A percentile compares a stretch with the other conserved stretches of the same genome.
Conservation (phyloP, 305 asterid genomes). For the Fraxinus velutina region DNA sequence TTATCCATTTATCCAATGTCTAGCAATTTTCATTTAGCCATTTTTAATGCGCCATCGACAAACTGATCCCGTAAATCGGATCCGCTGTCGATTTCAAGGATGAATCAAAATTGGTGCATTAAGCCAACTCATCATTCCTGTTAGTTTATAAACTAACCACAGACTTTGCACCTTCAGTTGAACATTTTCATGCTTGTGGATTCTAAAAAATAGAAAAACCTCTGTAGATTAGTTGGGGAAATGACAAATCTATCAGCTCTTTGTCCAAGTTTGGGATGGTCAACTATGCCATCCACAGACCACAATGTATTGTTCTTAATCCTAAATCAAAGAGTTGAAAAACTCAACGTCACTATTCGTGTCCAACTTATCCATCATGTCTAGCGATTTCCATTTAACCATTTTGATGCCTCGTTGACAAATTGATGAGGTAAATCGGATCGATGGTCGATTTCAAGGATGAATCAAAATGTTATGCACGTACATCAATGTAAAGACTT, state of each 20-base stretch:
- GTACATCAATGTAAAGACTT: neutral
- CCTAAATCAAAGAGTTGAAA: neutral
- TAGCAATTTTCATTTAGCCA: neutral
- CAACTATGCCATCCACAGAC: no score
- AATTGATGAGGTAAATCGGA: neutral
- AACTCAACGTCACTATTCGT: neutral
- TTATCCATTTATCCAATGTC: neutral
- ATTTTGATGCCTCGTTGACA: neutral
- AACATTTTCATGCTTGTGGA: no score
- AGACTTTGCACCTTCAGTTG: no score
- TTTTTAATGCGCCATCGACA: neutral
- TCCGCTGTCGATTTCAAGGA: neutral
- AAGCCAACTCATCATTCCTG: neutral
- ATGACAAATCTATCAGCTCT: no score
- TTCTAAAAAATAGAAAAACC: no score
- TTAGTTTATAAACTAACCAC: no score
- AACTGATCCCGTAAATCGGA: neutral
- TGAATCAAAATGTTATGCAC: neutral
- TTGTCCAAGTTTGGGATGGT: no score
- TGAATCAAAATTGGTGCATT: neutral
- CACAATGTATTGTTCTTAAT: no score
- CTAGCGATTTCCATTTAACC: no score
- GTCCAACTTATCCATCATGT: no score
- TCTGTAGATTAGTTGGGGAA: no score
- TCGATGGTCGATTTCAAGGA: neutral